phyloP scores from a whole-genome alignment of 1,284 basidiomycete species.

The Tilletia indica region DNA sequence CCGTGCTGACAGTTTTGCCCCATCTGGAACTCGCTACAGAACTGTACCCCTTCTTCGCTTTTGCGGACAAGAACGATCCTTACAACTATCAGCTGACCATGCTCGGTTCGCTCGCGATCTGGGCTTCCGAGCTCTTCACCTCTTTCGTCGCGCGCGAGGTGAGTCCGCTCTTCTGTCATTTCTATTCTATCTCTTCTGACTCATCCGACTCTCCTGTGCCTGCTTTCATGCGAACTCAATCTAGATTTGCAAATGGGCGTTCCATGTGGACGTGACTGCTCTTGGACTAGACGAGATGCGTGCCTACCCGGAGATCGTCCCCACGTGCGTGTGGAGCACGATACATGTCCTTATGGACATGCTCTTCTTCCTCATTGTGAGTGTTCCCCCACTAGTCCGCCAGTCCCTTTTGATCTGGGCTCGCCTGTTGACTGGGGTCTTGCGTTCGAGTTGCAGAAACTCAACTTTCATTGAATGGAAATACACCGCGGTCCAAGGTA shows the following conservation, averaged over 20 bases:
- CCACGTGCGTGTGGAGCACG: slow-evolving; percentile 59
- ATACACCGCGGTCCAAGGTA: slow-evolving; percentile 11
- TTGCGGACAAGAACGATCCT: slow-evolving; percentile 60
- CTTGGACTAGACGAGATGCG: slow-evolving; percentile 62
- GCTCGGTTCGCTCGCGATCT: slow-evolving; percentile 61
- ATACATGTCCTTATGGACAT: slow-evolving; percentile 64
- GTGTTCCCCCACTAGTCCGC: too few relatives aligned
- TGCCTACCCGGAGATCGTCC: slow-evolving; percentile 59
- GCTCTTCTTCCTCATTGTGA: slow-evolving; percentile 59
- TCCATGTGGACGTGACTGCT: slow-evolving; percentile 61
- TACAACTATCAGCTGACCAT: slow-evolving; percentile 64
- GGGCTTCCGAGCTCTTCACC: slow-evolving; percentile 61
- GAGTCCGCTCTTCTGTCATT: slow-evolving; percentile 19
- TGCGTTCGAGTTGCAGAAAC: slow-evolving; percentile 22
- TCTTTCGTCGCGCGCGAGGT: slow-evolving; percentile 58
- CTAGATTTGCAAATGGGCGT: slow-evolving; percentile 58
- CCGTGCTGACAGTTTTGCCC: background rate
- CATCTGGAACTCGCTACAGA: slow-evolving; percentile 28
- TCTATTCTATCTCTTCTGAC: background rate
- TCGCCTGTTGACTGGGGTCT: too few relatives aligned
- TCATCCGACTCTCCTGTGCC: background rate
- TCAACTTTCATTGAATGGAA: slow-evolving; percentile 35
- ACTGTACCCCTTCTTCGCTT: slow-evolving; percentile 64
- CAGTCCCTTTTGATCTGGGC: too few relatives aligned
- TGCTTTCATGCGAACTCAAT: background rate